Base-by-base conservation (phyloP, 306 rosid genomes). In the Vigna angularis region DNA sequence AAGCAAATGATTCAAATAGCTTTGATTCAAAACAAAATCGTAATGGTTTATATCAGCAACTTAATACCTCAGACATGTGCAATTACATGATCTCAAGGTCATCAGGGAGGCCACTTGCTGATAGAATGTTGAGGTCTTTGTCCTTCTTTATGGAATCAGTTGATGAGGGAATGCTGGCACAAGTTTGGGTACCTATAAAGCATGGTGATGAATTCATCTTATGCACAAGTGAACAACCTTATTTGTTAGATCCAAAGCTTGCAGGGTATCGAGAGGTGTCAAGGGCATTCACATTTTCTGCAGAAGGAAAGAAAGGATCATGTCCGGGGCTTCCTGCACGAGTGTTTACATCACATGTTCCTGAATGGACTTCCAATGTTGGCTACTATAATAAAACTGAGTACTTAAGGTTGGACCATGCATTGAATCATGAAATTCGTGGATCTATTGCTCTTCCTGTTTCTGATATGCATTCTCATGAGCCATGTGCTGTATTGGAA, bases 311-410 rank as follows among this genome's bases (percentile, higher is more conserved):
- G 78, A 47, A 74, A 1, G 90, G 89, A 36, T 58, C 85, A 80
- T 48, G 80, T 73, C 83, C 67, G 1, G 98, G 98, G 59, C 96
- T 96, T 84, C 98, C 99, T 26, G 94, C 96, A 30, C 99, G 99
- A 36, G 99, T 96, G 65, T 96, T 88, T 81, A 80, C 56, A 20
- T 88, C 99, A 56, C 88, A 85, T 79, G 79, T 86, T 81, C 96
- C 97, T 68, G 99, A 96, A 83, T 96, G 99, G 99, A 91, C 99
- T 61, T 96, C 99, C 44, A 80, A 93, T 75, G 91, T 96, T 79
- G 83, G 90, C 69, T 93, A 88, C 81, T 96, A 96, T 83, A 84
- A 79, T 20, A 88, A 86, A 71, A 18, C 61, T 64, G 99, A 96
- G 91, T 96, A 90, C 73, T 68, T 85, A 72, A 76, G 98, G 76